A percentile compares a stretch with the other conserved stretches of the same genome.
Conservation (phyloP, 495 filamentous ascomycete species). For the Penicillium atrosanguineum region DNA sequence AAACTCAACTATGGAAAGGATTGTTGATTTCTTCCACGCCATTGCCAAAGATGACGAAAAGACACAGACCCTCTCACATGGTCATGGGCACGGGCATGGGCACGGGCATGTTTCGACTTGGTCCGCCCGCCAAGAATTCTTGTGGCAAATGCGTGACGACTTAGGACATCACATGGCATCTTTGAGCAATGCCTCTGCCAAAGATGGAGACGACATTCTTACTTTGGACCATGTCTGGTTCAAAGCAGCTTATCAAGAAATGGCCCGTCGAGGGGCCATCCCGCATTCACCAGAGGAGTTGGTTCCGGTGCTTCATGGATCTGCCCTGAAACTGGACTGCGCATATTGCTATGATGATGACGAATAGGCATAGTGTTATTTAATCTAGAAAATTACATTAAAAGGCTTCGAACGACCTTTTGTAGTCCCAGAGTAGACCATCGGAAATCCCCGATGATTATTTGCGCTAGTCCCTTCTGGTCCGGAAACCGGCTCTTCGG, state of each 20-base stretch:
- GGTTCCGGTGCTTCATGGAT: constrained; percentile 15
- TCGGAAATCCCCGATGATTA: background rate
- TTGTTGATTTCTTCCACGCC: constrained; percentile 25
- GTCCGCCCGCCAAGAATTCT: constrained; percentile 27
- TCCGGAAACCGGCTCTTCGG: constrained; percentile 20
- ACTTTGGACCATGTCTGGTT: constrained; percentile 29
- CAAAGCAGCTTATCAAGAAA: constrained; percentile 23
- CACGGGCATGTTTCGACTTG: constrained; percentile 8
- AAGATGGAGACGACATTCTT: background rate
- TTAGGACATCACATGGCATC: constrained; percentile 20
- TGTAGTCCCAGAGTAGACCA: background rate
- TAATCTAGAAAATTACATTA: background rate
- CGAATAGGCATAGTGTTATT: background rate
- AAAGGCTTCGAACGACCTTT: background rate
- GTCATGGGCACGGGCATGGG: background rate
- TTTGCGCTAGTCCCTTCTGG: background rate
- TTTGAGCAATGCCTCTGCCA: background rate
- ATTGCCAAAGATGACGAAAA: constrained; percentile 19
- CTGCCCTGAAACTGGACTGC: constrained; percentile 11
- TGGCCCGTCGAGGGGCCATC: constrained; percentile 21
- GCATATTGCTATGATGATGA: constrained; percentile 17
- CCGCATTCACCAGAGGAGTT: constrained; percentile 24
- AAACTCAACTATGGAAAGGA: constrained; percentile 27
- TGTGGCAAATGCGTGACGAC: constrained; percentile 28
- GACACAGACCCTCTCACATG: background rate